These are phyloP conservation scores for Colletotrichum trifolii DNA, from an alignment of 2,329 filamentous ascomycete species.

Conservation along the genomic window DNA sequence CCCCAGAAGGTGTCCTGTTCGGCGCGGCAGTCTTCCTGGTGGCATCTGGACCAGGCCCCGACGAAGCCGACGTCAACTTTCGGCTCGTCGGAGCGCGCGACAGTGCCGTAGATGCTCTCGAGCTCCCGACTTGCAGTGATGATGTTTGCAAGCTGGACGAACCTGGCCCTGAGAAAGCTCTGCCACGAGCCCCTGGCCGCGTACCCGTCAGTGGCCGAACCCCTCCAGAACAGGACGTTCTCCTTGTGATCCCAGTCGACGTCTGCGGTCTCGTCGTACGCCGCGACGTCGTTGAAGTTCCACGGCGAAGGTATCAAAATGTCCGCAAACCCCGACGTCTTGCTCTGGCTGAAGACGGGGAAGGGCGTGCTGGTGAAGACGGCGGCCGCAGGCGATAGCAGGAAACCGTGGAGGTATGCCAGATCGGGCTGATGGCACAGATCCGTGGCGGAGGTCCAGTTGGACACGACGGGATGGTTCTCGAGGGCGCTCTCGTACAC, in stretches of 20 bases:
- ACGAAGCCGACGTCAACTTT: conserved; percentile 51
- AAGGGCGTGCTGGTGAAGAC: conserved; percentile 51
- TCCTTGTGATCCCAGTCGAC: conserved; percentile 59
- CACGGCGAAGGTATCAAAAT: conserved; percentile 52
- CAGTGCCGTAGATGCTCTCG: too few relatives aligned
- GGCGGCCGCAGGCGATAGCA: conserved; percentile 52
- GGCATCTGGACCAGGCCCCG: conserved; percentile 50
- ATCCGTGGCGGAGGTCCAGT: conserved; percentile 43
- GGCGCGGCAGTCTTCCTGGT: conserved; percentile 45
- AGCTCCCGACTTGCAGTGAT: background rate
- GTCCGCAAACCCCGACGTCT: conserved; percentile 64
- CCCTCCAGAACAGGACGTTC: conserved; percentile 65
- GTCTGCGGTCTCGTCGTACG: conserved; percentile 52
- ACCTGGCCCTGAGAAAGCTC: conserved; percentile 68
- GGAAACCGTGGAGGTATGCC: conserved; percentile 62
- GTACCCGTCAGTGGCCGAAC: conserved; percentile 61
- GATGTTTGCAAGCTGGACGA: conserved; percentile 63
- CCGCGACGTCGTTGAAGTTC: conserved; percentile 51
- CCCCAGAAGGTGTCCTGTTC: conserved; percentile 48
- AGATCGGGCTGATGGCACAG: conserved; percentile 63
- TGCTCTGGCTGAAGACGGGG: conserved; percentile 67
- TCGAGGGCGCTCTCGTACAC: conserved; percentile 42
- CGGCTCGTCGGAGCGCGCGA: conserved; percentile 13
- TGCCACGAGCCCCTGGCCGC: conserved; percentile 65
- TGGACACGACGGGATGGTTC: conserved; percentile 50